Conservation (phyloP, 306 rosid genomes). For the Carpinus viminea region DNA sequence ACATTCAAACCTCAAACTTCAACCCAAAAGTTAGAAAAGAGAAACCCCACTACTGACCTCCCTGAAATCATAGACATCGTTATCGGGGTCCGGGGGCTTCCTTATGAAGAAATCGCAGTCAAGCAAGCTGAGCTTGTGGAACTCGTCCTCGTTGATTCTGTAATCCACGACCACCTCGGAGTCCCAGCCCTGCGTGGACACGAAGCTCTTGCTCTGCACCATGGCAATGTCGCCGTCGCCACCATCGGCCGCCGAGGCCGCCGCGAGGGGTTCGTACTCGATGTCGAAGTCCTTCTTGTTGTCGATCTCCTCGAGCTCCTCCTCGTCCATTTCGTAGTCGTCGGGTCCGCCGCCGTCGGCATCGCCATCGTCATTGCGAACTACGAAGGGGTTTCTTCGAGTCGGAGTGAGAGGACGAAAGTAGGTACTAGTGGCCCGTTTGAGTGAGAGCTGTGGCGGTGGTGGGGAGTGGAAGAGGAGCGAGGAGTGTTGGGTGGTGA, state of each 20-base stretch:
- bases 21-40: background rate
- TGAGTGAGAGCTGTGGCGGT: conserved; percentile 20
- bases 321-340: conserved; percentile 85
- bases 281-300: conserved; percentile 93
- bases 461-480: conserved; percentile 23
- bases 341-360: conserved; percentile 61
- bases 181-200: conserved; percentile 79
- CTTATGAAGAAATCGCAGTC: conserved; percentile 87
- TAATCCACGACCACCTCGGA: conserved; percentile 80
- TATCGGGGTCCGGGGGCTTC: conserved; percentile 86
- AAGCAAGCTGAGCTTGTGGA: conserved; percentile 74
- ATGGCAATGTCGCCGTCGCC: conserved; percentile 55
- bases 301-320: conserved; percentile 81
- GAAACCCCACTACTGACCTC: conserved; percentile 50
- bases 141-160: conserved; percentile 84
- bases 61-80: conserved; percentile 84
- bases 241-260: conserved; percentile 18
- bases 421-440: conserved; percentile 26
- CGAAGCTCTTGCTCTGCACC: conserved; percentile 67
- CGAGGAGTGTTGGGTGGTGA: conserved; percentile 20
- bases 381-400: conserved; percentile 46
- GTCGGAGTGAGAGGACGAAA: conserved; percentile 14
- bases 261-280: conserved; percentile 65
- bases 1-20: background rate
- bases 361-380: conserved; percentile 69